Evolutionary conservation across 345 rosid genomes (phyloP).

Genomic region (Tarenaya hassleriana): DNA sequence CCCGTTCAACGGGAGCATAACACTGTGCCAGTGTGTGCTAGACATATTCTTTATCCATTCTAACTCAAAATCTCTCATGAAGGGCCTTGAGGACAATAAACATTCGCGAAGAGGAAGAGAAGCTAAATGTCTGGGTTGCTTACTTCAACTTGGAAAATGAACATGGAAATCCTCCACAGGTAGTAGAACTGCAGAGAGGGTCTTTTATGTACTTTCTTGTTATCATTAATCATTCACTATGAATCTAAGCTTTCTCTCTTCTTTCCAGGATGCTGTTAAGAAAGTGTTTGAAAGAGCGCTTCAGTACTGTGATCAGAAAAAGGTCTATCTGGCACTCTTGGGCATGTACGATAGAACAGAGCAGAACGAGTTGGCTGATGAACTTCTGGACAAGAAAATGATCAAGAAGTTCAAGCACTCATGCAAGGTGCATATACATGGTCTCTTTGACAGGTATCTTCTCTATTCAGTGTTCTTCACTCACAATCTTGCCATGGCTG

Average conservation of each 20-base stretch:
- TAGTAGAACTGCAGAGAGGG: slow-evolving; percentile 22
- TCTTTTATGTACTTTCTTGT: neutral
- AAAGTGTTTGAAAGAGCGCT: slow-evolving; percentile 82
- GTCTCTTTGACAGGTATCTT: slow-evolving; percentile 1
- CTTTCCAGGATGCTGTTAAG: slow-evolving; percentile 69
- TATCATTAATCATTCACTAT: neutral
- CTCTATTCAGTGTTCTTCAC: slow-evolving; percentile 1
- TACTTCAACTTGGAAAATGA: slow-evolving; percentile 92
- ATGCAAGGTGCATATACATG: slow-evolving; percentile 60
- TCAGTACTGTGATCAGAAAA: slow-evolving; percentile 80
- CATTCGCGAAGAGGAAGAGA: slow-evolving; percentile 85
- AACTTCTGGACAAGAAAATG: slow-evolving; percentile 74
- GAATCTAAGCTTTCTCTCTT: slow-evolving; percentile 18
- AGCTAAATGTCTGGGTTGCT: slow-evolving; percentile 93
- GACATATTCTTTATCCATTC: neutral
- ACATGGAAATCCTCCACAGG: slow-evolving; percentile 94
- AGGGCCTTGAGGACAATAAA: slow-evolving; percentile 91
- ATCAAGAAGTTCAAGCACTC: slow-evolving; percentile 84
- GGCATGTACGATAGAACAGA: slow-evolving; percentile 80
- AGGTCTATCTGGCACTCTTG: slow-evolving; percentile 71
- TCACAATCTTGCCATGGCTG: slow-evolving; percentile 4
- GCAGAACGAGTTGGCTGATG: slow-evolving; percentile 64
- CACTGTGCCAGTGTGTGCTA: too few species aligned
- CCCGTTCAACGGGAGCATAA: too few species aligned
- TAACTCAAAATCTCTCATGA: slow-evolving; percentile 23